A percentile compares a stretch with the other conserved stretches of the same genome.
Conservation (phyloP, 495 filamentous ascomycete genomes). For the Hypoxylon intermedium region DNA sequence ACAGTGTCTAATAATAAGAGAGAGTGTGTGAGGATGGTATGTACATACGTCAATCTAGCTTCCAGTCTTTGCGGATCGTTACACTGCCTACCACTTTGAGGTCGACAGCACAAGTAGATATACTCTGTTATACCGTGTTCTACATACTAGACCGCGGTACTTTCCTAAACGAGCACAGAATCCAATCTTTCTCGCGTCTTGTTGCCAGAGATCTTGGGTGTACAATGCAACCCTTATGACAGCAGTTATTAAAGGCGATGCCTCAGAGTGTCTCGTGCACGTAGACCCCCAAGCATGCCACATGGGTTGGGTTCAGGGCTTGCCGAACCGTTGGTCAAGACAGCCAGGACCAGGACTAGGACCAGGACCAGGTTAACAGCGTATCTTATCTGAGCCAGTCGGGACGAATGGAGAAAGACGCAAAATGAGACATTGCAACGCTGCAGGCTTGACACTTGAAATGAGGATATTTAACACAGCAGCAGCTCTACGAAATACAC, state of each 20-base stretch:
- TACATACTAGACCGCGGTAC: not conserved
- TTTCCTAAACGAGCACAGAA: slow-evolving; percentile 23
- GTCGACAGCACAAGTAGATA: not conserved
- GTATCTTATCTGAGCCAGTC: slow-evolving; percentile 18
- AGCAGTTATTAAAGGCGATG: slow-evolving; percentile 25
- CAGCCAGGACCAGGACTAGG: slow-evolving; percentile 17
- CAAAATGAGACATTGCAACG: slow-evolving; percentile 35
- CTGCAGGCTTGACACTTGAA: slow-evolving; percentile 16
- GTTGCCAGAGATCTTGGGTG: slow-evolving; percentile 16
- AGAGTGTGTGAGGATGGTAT: slow-evolving; percentile 19
- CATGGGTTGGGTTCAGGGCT: slow-evolving; percentile 30
- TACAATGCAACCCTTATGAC: slow-evolving; percentile 23
- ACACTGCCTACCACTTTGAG: not conserved
- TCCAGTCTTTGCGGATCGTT: slow-evolving; percentile 7
- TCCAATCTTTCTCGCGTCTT: slow-evolving; percentile 5
- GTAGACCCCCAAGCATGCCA: slow-evolving; percentile 4
- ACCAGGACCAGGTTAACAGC: slow-evolving; percentile 17
- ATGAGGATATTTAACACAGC: slow-evolving; percentile 14
- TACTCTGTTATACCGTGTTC: not conserved
- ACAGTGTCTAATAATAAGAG: slow-evolving; percentile 12
- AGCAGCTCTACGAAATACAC: slow-evolving; percentile 1
- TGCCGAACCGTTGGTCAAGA: slow-evolving; percentile 21
- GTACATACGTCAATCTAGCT: slow-evolving; percentile 1
- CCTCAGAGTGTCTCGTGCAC: slow-evolving; percentile 30
- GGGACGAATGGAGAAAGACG: slow-evolving; percentile 22